Evolutionary conservation across 495 filamentous ascomycete species (phyloP), one percentile per base, ranked within the genome.

Genomic region (Pyronema omphalodes): DNA sequence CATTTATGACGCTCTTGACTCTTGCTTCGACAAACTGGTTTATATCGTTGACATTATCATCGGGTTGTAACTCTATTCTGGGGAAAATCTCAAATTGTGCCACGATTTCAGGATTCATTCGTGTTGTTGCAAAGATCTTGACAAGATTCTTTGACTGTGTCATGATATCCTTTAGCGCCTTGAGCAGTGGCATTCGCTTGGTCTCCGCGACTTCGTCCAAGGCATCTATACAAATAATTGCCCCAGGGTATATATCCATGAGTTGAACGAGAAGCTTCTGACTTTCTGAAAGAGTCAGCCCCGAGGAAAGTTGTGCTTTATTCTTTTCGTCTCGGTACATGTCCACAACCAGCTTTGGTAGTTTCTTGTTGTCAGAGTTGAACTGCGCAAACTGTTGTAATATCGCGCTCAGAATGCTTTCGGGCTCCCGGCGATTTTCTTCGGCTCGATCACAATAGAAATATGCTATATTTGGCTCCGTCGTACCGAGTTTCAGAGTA

Each of bases 101-200:
- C n/a, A 40, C 15, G 9, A 63, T 61, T 45, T 61, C 56, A 1
- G 37, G 9, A 14, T 63, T 54, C 11, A 54, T 53, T 35, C 60
- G 54, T 29, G 51, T 59, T 7, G 60, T 58, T 6, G 59, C 51
- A 41, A 63, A 61, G 1, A 63, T 35, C 18, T 63, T 63, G 4
- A 63, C 44, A 1, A 59, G 34, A n/a, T 51, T 44, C 19, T 52
- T 36, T 1, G 56, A 47, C 1, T 29, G 33, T n/a, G n/a, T n/a
- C n/a, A n/a, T n/a, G n/a, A n/a, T n/a, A n/a, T n/a, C n/a, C n/a
- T n/a, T n/a, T n/a, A n/a, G n/a, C n/a, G n/a, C n/a, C n/a, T n/a
- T n/a, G n/a, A n/a, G n/a, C n/a, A n/a, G n/a, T n/a, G n/a, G n/a
- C n/a, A n/a, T n/a, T n/a, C n/a, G n/a, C n/a, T n/a, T n/a, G n/a